Conservation (phyloP, 371 early-diverging fungal species). For the Nematocida ironsii region DNA sequence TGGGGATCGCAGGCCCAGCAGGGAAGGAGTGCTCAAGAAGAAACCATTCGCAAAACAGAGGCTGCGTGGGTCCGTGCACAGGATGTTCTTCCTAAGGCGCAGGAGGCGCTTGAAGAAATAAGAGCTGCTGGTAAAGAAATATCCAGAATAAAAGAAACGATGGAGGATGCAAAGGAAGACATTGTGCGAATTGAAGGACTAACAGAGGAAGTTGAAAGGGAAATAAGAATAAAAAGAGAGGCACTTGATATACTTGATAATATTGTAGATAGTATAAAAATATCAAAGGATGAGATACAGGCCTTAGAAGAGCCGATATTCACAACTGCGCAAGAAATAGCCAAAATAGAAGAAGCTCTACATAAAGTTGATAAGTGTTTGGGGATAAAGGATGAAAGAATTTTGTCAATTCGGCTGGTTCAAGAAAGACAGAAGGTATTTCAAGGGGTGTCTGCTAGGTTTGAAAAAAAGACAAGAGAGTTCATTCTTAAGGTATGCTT, state of each 20-base stretch:
- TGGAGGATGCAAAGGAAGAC: conserved; percentile 52
- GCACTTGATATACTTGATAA: conserved; percentile 35
- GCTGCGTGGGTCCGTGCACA: conserved; percentile 1
- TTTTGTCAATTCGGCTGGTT: neutral
- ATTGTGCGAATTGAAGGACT: conserved; percentile 31
- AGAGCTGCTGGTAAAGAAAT: conserved; percentile 7
- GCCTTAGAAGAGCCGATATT: conserved; percentile 36
- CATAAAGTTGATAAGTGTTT: neutral
- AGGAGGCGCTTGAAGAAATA: neutral
- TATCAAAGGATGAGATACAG: conserved; percentile 26
- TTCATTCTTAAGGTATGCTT: conserved; percentile 13
- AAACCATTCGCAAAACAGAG: neutral
- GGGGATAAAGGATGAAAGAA: neutral
- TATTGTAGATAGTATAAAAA: neutral
- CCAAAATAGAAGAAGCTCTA: conserved; percentile 54
- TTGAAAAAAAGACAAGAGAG: conserved; percentile 15
- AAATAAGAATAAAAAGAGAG: conserved; percentile 37
- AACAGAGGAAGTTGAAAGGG: conserved; percentile 46
- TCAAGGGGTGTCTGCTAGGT: neutral
- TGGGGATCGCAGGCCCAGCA: conserved; percentile 7
- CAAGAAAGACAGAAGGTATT: conserved; percentile 13
- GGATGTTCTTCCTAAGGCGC: neutral
- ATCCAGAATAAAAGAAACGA: neutral
- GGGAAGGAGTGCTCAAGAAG: conserved; percentile 1
- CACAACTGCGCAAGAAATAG: conserved; percentile 52